Percentiles rank a stretch among this genome's conserved stretches.
Conservation (phyloP, 495 filamentous ascomycete species). For the Aspergillus bertholletiae region DNA sequence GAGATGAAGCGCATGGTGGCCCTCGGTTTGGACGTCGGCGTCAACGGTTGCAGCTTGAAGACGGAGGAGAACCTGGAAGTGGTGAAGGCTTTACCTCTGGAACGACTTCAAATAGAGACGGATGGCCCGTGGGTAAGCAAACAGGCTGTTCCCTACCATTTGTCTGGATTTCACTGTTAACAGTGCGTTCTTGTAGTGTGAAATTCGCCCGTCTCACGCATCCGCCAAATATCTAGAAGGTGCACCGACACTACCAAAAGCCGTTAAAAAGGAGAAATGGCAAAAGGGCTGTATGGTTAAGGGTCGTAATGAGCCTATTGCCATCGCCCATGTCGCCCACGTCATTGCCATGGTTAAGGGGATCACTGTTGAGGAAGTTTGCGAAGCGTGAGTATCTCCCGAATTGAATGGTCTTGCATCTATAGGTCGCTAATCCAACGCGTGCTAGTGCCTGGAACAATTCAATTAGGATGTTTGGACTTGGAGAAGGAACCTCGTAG, state of each 20-base stretch:
- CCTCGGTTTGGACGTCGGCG: constrained; percentile 75
- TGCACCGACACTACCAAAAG: constrained; percentile 43
- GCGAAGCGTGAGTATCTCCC: constrained; percentile 61
- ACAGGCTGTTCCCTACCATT: neutral
- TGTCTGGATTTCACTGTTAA: neutral
- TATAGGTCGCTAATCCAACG: constrained; percentile 14
- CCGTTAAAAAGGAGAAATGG: constrained; percentile 96
- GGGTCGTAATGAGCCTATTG: constrained; percentile 85
- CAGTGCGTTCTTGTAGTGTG: constrained; percentile 35
- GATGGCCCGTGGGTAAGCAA: constrained; percentile 78
- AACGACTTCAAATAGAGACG: constrained; percentile 82
- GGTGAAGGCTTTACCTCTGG: constrained; percentile 69
- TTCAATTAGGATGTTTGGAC: constrained; percentile 73
- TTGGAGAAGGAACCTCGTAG: constrained; percentile 46
- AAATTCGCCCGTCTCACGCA: constrained; percentile 53
- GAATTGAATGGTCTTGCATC: neutral
- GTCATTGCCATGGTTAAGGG: constrained; percentile 84
- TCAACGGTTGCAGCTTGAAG: constrained; percentile 92
- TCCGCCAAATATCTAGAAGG: constrained; percentile 45
- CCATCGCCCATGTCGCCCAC: constrained; percentile 78
- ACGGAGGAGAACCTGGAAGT: constrained; percentile 84
- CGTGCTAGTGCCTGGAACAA: constrained; percentile 68
- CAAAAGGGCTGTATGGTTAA: constrained; percentile 79
- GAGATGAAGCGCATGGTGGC: constrained; percentile 77
- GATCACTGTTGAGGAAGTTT: constrained; percentile 71